phyloP scores from a whole-genome alignment of 805 yeast genomes.

The Yamadazyma sp. region DNA sequence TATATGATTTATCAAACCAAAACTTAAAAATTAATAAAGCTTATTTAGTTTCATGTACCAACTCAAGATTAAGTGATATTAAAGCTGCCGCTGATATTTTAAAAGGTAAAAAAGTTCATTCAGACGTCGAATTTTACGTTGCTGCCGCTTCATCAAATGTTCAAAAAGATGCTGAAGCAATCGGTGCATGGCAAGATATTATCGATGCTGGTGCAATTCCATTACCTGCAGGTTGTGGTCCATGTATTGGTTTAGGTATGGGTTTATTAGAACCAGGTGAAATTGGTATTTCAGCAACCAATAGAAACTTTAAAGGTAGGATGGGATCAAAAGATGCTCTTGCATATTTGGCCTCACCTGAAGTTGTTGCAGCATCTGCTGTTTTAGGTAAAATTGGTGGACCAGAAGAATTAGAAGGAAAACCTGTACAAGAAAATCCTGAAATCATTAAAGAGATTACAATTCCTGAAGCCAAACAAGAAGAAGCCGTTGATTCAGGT shows the following conservation, averaged over 20 bases:
- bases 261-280: constrained; percentile 94
- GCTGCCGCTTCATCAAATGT: constrained; percentile 97
- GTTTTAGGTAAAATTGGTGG: constrained; percentile 91
- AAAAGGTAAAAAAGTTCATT: constrained; percentile 77
- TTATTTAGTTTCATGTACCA: constrained; percentile 96
- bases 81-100: constrained; percentile 92
- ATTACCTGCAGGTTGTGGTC: constrained; percentile 98
- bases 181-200: constrained; percentile 89
- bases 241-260: constrained; percentile 96
- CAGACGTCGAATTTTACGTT: constrained; percentile 90
- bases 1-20: constrained; percentile 68
- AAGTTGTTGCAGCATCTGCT: constrained; percentile 98
- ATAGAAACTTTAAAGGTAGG: constrained; percentile 97
- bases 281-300: constrained; percentile 97
- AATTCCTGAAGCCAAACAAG: constrained; percentile 29
- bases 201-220: constrained; percentile 92
- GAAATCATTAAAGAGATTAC: constrained; percentile 47
- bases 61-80: constrained; percentile 88
- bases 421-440: constrained; percentile 34
- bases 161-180: constrained; percentile 85
- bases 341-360: constrained; percentile 96
- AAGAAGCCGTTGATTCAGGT: constrained; percentile 27
- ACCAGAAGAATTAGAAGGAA: constrained; percentile 79
- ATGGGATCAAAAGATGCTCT: constrained; percentile 98
- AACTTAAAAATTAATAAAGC: constrained; percentile 87